Evolutionary conservation across 2,329 filamentous ascomycete genomes (phyloP).

Genomic region (Aspergillus nomiae): DNA sequence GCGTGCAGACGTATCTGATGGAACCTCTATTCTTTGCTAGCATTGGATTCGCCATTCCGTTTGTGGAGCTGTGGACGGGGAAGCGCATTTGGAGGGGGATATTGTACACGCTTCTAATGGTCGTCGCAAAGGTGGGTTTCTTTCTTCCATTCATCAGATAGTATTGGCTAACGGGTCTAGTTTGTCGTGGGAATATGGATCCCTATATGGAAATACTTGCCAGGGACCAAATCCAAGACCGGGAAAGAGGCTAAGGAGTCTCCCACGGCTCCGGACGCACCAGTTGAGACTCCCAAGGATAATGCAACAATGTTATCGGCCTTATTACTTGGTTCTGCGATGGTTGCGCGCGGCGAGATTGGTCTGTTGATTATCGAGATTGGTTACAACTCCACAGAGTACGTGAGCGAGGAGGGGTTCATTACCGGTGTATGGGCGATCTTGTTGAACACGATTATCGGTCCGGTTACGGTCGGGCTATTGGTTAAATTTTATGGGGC

Average conservation of each 20-base stretch:
- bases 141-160: background rate
- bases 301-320: slow-evolving; percentile 19
- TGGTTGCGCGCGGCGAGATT: slow-evolving; percentile 38
- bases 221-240: background rate
- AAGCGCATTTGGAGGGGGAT: slow-evolving; percentile 35
- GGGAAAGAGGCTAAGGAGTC: background rate
- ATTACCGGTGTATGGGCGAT: slow-evolving; percentile 36
- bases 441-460: slow-evolving; percentile 35
- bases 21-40: slow-evolving; percentile 36
- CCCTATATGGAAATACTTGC: slow-evolving; percentile 22
- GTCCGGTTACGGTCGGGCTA: slow-evolving; percentile 29
- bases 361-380: slow-evolving; percentile 36
- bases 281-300: background rate
- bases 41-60: slow-evolving; percentile 36
- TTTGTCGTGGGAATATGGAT: slow-evolving; percentile 33
- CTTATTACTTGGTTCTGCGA: slow-evolving; percentile 31
- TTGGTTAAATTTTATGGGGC: slow-evolving; percentile 27
- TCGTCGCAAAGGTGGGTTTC: slow-evolving; percentile 29
- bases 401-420: slow-evolving; percentile 41
- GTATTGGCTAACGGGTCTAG: slow-evolving; percentile 14
- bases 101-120: slow-evolving; percentile 33
- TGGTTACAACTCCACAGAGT: slow-evolving; percentile 36
- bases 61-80: slow-evolving; percentile 35
- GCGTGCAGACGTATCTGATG: slow-evolving; percentile 37
- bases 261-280: background rate